Percentiles rank a stretch among this genome's conserved stretches.
phyloP scores from a whole-genome alignment of 1,284 basidiomycete genomes.

The Pascua guehoae region DNA sequence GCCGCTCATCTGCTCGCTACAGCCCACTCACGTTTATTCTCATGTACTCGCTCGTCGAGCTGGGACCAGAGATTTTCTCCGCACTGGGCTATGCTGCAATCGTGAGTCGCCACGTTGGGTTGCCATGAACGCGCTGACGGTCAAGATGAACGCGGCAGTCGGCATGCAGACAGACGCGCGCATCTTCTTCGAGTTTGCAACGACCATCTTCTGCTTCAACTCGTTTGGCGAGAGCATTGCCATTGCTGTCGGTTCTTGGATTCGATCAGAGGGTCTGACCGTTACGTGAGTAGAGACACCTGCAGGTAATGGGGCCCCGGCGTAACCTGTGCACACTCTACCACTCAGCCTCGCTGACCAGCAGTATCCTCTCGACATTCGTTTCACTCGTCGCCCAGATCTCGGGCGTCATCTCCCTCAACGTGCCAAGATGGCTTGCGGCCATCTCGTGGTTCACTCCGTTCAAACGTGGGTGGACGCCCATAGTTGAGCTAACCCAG shows the following conservation, averaged over 20 bases:
- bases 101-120: slow-evolving; percentile 12
- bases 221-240: slow-evolving; percentile 49
- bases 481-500: slow-evolving; percentile 1
- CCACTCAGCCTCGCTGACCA: slow-evolving; percentile 28
- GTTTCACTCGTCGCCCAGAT: slow-evolving; percentile 41
- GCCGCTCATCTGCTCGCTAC: slow-evolving; percentile 46
- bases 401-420: slow-evolving; percentile 50
- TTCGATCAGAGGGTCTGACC: slow-evolving; percentile 33
- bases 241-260: slow-evolving; percentile 37
- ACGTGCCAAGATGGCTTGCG: slow-evolving; percentile 48
- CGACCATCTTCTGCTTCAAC: slow-evolving; percentile 47
- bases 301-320: not conserved
- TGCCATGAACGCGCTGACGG: not conserved
- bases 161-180: slow-evolving; percentile 48
- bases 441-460: slow-evolving; percentile 42
- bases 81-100: slow-evolving; percentile 32
- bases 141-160: slow-evolving; percentile 48
- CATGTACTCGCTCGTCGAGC: slow-evolving; percentile 51
- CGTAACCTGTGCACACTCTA: not conserved
- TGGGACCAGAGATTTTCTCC: slow-evolving; percentile 46
- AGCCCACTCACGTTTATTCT: slow-evolving; percentile 49
- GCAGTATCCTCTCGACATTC: slow-evolving; percentile 46
- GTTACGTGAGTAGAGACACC: slow-evolving; percentile 25
- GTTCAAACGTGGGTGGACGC: slow-evolving; percentile 25
- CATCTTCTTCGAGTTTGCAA: slow-evolving; percentile 51